These are phyloP conservation scores for Rhizophora apiculata DNA, from an alignment of 345 rosid genomes.

Conservation along the genomic window DNA sequence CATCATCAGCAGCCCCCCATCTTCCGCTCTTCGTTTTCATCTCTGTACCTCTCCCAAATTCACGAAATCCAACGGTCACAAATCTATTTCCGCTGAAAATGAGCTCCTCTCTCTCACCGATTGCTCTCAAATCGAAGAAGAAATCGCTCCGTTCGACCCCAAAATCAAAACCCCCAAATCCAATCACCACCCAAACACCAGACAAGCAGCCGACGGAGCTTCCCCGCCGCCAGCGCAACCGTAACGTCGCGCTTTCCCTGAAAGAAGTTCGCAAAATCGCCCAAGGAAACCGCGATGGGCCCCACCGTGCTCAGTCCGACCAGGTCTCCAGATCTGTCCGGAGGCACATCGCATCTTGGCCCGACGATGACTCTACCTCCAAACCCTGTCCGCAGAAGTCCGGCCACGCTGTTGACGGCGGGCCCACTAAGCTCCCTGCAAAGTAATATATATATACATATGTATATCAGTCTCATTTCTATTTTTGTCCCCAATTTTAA, in stretches of 20 bases:
- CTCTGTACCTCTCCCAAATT: not conserved
- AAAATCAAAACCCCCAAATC: constrained; percentile 10
- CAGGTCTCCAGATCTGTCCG: constrained; percentile 28
- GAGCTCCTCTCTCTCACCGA: constrained; percentile 6
- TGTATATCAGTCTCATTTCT: not conserved
- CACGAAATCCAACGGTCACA: not conserved
- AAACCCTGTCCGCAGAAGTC: not conserved
- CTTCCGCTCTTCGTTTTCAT: not conserved
- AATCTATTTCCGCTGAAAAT: not conserved
- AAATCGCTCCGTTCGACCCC: constrained; percentile 10
- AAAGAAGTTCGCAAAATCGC: constrained; percentile 23
- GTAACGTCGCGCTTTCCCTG: constrained; percentile 19
- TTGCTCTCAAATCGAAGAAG: constrained; percentile 7
- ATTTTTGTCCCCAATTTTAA: too few relatives aligned
- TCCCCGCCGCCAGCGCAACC: constrained; percentile 24
- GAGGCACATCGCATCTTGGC: constrained; percentile 23
- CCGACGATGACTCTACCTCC: not conserved
- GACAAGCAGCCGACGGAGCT: constrained; percentile 14
- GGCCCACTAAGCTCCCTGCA: constrained; percentile 17
- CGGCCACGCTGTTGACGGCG: not conserved
- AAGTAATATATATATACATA: constrained; percentile 33
- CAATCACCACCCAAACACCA: constrained; percentile 18
- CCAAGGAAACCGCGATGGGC: not conserved
- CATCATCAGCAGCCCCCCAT: not conserved
- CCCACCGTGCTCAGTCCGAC: not conserved